Evolutionary conservation across 2,329 filamentous ascomycete species (phyloP).

Genomic region (Thelonectria discophora): DNA sequence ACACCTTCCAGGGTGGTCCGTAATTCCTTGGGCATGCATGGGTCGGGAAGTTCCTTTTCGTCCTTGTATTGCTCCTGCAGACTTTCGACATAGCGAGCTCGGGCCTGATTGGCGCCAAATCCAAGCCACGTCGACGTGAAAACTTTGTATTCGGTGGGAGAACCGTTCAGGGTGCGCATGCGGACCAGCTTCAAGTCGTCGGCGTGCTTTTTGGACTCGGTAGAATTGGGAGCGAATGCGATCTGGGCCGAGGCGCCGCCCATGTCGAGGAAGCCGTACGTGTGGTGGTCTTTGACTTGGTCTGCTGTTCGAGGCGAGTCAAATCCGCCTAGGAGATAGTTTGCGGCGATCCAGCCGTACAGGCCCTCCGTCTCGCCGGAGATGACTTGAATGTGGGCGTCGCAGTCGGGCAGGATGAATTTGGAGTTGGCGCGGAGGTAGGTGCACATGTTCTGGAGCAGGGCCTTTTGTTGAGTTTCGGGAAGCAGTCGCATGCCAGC

Average conservation of each 20-base stretch:
- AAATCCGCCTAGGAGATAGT: constrained; percentile 93
- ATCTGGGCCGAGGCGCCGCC: constrained; percentile 97
- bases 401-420: constrained; percentile 91
- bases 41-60: constrained; percentile 80
- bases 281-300: constrained; percentile 89
- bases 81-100: constrained; percentile 81
- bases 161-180: constrained; percentile 83
- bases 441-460: constrained; percentile 82
- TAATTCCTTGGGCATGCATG: constrained; percentile 85
- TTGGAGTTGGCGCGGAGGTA: constrained; percentile 80
- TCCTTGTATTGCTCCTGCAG: constrained; percentile 73
- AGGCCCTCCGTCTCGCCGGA: constrained; percentile 94
- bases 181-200: constrained; percentile 88
- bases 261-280: constrained; percentile 98
- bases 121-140: constrained; percentile 98
- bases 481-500: constrained; percentile 92
- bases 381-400: constrained; percentile 90
- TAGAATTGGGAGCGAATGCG: constrained; percentile 93
- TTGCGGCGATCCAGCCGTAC: constrained; percentile 97
- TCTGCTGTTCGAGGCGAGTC: constrained; percentile 77
- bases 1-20: constrained; percentile 78
- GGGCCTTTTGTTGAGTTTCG: constrained; percentile 72
- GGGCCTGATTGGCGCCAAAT: constrained; percentile 95
- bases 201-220: constrained; percentile 88
- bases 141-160: constrained; percentile 81